Evolutionary conservation across 495 filamentous ascomycete genomes (phyloP).

Genomic region (Aspergillus asperescens): DNA sequence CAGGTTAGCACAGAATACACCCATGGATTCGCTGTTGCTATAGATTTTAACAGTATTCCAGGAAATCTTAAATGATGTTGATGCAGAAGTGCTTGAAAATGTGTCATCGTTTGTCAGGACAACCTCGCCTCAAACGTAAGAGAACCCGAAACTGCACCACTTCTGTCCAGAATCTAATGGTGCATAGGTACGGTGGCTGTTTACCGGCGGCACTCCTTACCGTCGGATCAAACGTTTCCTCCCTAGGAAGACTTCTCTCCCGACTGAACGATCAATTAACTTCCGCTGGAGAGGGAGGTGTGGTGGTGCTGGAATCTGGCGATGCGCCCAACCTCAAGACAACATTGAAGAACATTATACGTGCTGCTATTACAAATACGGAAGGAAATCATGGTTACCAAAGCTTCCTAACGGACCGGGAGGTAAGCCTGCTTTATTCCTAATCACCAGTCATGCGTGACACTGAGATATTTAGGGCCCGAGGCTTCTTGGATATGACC

Average conservation of each 20-base stretch:
- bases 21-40: neutral
- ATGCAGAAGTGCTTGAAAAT: slow-evolving; percentile 56
- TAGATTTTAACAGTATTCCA: slow-evolving; percentile 14
- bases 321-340: slow-evolving; percentile 81
- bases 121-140: slow-evolving; percentile 43
- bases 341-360: slow-evolving; percentile 76
- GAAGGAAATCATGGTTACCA: slow-evolving; percentile 42
- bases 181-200: slow-evolving; percentile 39
- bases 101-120: slow-evolving; percentile 61
- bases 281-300: slow-evolving; percentile 43
- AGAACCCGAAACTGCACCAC: neutral
- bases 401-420: slow-evolving; percentile 44
- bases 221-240: slow-evolving; percentile 80
- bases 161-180: slow-evolving; percentile 13
- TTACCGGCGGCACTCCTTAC: slow-evolving; percentile 79
- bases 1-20: slow-evolving; percentile 48
- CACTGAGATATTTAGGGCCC: slow-evolving; percentile 44
- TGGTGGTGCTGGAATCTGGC: slow-evolving; percentile 68
- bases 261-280: slow-evolving; percentile 55
- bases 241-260: slow-evolving; percentile 63
- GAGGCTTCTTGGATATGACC: slow-evolving; percentile 83
- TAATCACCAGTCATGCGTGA: neutral
- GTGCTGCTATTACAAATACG: slow-evolving; percentile 57
- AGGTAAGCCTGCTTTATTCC: slow-evolving; percentile 35
- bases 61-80: slow-evolving; percentile 39